phyloP scores from a whole-genome alignment of 192 early-diverging fungal species.

The Backusella circina region DNA sequence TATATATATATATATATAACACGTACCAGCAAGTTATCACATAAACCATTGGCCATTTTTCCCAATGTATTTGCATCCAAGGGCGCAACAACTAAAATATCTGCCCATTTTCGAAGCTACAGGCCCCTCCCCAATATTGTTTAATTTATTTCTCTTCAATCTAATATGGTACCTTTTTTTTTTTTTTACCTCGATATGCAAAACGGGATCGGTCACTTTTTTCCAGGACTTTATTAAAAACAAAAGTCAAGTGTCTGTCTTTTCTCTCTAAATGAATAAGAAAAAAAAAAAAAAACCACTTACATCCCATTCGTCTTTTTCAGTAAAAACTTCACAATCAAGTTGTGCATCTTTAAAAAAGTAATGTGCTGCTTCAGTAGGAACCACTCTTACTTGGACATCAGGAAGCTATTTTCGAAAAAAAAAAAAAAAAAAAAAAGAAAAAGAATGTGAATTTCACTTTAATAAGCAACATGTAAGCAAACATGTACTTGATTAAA shows the following conservation, averaged over 20 bases:
- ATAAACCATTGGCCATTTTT: constrained; percentile 86
- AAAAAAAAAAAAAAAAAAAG: no score
- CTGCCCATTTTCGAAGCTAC: constrained; percentile 92
- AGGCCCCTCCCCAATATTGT: background rate
- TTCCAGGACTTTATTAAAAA: constrained; percentile 58
- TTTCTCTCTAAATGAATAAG: no score
- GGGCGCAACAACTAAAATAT: constrained; percentile 84
- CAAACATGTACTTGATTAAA: constrained; percentile 26
- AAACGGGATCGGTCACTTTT: constrained; percentile 82
- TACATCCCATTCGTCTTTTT: constrained; percentile 88
- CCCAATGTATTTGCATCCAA: constrained; percentile 92
- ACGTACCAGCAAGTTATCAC: constrained; percentile 88
- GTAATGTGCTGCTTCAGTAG: constrained; percentile 79
- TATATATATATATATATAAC: background rate
- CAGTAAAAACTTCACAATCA: constrained; percentile 61
- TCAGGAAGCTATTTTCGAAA: constrained; percentile 30
- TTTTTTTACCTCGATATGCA: constrained; percentile 81
- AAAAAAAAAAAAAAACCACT: no score
- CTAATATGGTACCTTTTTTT: background rate
- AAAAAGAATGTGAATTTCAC: background rate
- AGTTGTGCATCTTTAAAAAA: constrained; percentile 71
- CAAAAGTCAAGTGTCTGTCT: background rate
- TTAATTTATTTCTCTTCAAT: background rate
- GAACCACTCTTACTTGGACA: constrained; percentile 74
- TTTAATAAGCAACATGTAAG: background rate